These are phyloP conservation scores for Camelina sativa DNA, from an alignment of 345 rosid species.

Conservation along the genomic window DNA sequence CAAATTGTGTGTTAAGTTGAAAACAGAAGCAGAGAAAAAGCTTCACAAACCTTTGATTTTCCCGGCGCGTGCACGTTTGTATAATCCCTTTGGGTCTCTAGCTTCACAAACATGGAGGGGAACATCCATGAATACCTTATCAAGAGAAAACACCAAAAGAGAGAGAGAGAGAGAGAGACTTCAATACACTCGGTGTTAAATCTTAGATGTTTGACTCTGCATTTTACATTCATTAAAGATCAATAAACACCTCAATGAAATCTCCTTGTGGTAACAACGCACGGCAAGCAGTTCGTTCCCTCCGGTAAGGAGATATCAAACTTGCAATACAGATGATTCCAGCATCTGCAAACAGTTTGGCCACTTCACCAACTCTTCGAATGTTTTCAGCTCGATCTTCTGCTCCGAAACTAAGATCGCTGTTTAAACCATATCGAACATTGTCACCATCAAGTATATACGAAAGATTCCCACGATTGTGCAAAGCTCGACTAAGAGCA, in stretches of 20 bases:
- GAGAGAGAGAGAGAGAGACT: background rate
- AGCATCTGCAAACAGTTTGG: slow-evolving; percentile 80
- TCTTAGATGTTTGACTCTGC: background rate
- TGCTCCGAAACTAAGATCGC: slow-evolving; percentile 62
- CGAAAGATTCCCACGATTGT: slow-evolving; percentile 60
- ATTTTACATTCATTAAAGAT: slow-evolving; percentile 16
- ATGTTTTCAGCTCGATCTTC: slow-evolving; percentile 76
- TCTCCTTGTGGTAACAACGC: slow-evolving; percentile 66
- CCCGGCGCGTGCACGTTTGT: slow-evolving; percentile 84
- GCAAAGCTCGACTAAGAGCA: slow-evolving; percentile 56
- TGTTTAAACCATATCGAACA: slow-evolving; percentile 74
- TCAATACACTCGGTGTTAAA: slow-evolving; percentile 9
- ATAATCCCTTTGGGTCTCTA: slow-evolving; percentile 80
- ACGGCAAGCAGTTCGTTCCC: slow-evolving; percentile 68
- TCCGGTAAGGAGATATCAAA: slow-evolving; percentile 77
- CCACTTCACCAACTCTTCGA: slow-evolving; percentile 73
- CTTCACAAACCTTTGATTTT: slow-evolving; percentile 59
- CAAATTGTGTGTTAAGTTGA: background rate
- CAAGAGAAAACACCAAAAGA: slow-evolving; percentile 18
- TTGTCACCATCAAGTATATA: slow-evolving; percentile 82
- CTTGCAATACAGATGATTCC: slow-evolving; percentile 79
- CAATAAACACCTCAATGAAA: slow-evolving; percentile 69
- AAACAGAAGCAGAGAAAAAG: slow-evolving; percentile 10
- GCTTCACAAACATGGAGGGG: slow-evolving; percentile 76
- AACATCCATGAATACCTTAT: slow-evolving; percentile 71